A percentile compares a stretch with the other conserved stretches of the same genome.
These are phyloP conservation scores for Biscogniauxia mediterranea DNA, from an alignment of 2,329 filamentous ascomycete species.

Conservation along the genomic window DNA sequence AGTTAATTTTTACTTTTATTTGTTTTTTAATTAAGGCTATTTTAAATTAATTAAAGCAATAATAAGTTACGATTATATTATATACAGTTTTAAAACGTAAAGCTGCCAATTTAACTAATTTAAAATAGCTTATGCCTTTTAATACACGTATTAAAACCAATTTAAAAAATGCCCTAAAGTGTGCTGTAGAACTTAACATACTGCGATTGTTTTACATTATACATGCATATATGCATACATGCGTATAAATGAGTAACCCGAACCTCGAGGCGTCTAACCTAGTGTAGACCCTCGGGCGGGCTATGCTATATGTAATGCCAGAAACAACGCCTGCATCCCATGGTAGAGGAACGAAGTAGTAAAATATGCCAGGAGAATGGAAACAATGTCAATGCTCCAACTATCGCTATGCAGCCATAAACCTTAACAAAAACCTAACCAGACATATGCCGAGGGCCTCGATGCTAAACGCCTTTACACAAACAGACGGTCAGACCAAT, in stretches of 20 bases:
- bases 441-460: neutral
- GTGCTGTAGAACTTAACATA: neutral
- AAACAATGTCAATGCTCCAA: constrained; percentile 5
- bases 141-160: no score
- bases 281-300: no score
- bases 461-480: neutral
- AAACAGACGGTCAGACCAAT: neutral
- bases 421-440: constrained; percentile 3
- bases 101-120: no score
- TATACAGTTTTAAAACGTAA: no score
- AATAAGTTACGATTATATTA: no score
- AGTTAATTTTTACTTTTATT: no score
- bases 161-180: no score
- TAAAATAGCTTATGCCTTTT: no score
- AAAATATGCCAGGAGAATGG: neutral
- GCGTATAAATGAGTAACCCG: neutral
- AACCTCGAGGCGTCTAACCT: no score
- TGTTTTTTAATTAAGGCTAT: no score
- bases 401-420: constrained; percentile 20
- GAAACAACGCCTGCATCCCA: neutral
- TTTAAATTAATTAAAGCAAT: no score
- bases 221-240: neutral
- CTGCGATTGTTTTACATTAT: neutral
- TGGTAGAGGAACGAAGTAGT: neutral
- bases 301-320: no score